Conservation (phyloP, 1,139 yeast species). For the Debaryomycetaceae sp. region DNA sequence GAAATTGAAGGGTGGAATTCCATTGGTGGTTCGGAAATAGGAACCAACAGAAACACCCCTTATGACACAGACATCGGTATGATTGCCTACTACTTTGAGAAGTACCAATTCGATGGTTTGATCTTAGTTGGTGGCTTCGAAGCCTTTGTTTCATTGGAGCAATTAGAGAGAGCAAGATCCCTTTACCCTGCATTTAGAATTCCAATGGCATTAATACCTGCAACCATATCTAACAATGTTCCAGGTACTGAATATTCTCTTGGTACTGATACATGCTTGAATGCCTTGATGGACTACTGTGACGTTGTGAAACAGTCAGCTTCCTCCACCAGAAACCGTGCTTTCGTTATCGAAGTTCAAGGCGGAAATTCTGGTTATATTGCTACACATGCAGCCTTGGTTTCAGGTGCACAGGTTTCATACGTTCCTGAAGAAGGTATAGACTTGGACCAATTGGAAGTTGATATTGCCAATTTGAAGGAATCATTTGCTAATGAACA, state of each 20-base stretch:
- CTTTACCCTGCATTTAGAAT: conserved; percentile 72
- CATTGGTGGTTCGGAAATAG: conserved; percentile 77
- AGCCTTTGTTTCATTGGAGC: conserved; percentile 67
- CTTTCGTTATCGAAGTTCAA: conserved; percentile 80
- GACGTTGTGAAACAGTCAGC: conserved; percentile 80
- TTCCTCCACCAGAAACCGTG: conserved; percentile 73
- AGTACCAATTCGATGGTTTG: conserved; percentile 69
- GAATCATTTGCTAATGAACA: conserved; percentile 55
- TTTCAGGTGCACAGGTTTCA: conserved; percentile 71
- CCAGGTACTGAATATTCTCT: conserved; percentile 82
- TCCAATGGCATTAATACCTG: conserved; percentile 76
- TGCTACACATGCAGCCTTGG: conserved; percentile 66
- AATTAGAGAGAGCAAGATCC: conserved; percentile 59
- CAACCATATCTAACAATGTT: conserved; percentile 81
- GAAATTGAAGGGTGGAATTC: conserved; percentile 75
- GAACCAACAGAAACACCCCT: conserved; percentile 75
- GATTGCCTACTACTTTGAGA: conserved; percentile 73
- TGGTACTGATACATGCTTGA: conserved; percentile 78
- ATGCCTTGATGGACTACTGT: conserved; percentile 70
- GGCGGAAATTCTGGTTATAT: conserved; percentile 83
- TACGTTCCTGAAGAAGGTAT: conserved; percentile 75
- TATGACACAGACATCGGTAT: conserved; percentile 65
- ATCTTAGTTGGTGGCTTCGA: conserved; percentile 79
- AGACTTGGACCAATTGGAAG: conserved; percentile 53
- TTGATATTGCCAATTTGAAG: conserved; percentile 57